phyloP scores from a whole-genome alignment of 1,139 yeast species.

The Candida frijolesensis region DNA sequence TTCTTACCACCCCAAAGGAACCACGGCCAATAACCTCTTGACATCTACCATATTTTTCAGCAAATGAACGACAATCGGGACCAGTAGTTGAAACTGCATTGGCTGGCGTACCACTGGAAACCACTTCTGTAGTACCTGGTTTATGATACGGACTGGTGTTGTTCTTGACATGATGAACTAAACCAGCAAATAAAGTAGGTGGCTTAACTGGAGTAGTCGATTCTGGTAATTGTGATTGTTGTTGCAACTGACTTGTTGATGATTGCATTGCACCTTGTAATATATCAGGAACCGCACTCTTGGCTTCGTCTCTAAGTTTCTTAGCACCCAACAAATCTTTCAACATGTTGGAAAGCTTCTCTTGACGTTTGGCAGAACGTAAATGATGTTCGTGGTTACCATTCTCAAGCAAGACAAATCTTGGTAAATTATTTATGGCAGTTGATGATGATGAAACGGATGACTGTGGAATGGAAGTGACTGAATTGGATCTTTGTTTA shows the following conservation, averaged over 20 bases:
- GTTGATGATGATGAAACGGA: not conserved
- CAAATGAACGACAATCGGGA: slow-evolving; percentile 43
- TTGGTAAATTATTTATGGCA: slow-evolving; percentile 25
- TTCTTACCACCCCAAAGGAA: slow-evolving; percentile 49
- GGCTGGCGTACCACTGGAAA: not conserved
- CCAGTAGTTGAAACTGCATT: slow-evolving; percentile 4
- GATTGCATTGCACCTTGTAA: slow-evolving; percentile 20
- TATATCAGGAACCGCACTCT: slow-evolving; percentile 80
- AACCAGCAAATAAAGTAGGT: slow-evolving; percentile 81
- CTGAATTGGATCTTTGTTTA: slow-evolving; percentile 9
- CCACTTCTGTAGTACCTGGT: slow-evolving; percentile 14
- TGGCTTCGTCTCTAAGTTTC: slow-evolving; percentile 78
- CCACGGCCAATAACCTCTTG: slow-evolving; percentile 54
- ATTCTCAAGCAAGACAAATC: slow-evolving; percentile 60
- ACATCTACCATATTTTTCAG: slow-evolving; percentile 52
- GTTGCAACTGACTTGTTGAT: slow-evolving; percentile 15
- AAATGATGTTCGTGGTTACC: slow-evolving; percentile 81
- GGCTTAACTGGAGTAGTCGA: slow-evolving; percentile 35
- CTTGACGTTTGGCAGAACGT: slow-evolving; percentile 80
- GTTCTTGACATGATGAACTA: slow-evolving; percentile 67
- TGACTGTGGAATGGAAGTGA: slow-evolving; percentile 9
- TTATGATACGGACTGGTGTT: slow-evolving; percentile 24
- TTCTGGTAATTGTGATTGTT: slow-evolving; percentile 13
- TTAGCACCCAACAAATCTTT: slow-evolving; percentile 84
- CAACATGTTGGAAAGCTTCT: slow-evolving; percentile 82